Percentiles rank a stretch among this genome's conserved stretches.
These are phyloP conservation scores for Somion occarium DNA, from an alignment of 1,284 basidiomycete species.

Conservation along the genomic window DNA sequence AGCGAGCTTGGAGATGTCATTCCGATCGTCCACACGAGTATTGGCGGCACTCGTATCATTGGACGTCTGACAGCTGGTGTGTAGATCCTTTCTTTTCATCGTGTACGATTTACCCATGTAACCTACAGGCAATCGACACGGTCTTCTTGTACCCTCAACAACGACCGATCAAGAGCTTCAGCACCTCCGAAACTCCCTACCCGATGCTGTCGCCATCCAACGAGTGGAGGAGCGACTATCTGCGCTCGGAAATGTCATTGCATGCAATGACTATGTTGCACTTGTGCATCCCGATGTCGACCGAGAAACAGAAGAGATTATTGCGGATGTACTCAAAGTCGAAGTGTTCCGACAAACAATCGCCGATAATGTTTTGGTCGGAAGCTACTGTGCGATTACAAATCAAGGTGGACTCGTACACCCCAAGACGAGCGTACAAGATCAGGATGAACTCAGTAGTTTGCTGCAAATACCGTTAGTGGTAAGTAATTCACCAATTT, in stretches of 20 bases:
- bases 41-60: slow-evolving; percentile 93
- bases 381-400: slow-evolving; percentile 90
- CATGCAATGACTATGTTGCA: slow-evolving; percentile 97
- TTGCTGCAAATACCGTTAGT: slow-evolving; percentile 94
- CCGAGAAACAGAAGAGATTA: slow-evolving; percentile 99
- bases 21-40: slow-evolving; percentile 96
- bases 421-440: slow-evolving; percentile 94
- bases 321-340: slow-evolving; percentile 98
- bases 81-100: slow-evolving; percentile 8
- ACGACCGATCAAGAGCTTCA: slow-evolving; percentile 99
- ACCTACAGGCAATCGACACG: slow-evolving; percentile 84
- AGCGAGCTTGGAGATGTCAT: slow-evolving; percentile 91
- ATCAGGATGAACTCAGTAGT: slow-evolving; percentile 96
- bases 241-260: slow-evolving; percentile 97
- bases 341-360: slow-evolving; percentile 99
- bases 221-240: slow-evolving; percentile 95
- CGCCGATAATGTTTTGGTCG: slow-evolving; percentile 95
- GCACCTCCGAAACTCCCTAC: slow-evolving; percentile 95
- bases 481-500: slow-evolving; percentile 51
- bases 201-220: slow-evolving; percentile 89
- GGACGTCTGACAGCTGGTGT: slow-evolving; percentile 89
- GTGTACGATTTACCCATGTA: not conserved
- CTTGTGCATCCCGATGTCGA: slow-evolving; percentile 97
- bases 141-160: slow-evolving; percentile 91
- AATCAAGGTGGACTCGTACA: slow-evolving; percentile 98